These are phyloP conservation scores for Penicillium janthinellum DNA, from an alignment of 2,329 filamentous ascomycete species.

Conservation along the genomic window DNA sequence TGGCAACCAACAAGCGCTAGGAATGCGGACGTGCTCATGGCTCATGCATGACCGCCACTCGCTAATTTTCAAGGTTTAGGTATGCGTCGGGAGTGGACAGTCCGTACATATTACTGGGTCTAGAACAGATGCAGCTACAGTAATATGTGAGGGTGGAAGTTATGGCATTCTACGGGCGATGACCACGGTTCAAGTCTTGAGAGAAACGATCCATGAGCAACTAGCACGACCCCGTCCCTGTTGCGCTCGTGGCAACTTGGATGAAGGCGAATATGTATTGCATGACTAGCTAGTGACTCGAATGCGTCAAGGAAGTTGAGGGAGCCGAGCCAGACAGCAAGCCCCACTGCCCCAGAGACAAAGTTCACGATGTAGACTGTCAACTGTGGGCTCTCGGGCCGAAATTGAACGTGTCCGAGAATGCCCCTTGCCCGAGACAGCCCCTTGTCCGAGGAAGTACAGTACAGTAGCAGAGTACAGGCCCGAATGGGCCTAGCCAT, in stretches of 20 bases:
- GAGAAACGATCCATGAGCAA: background rate
- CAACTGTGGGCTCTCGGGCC: slow-evolving; percentile 2
- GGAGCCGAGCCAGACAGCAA: background rate
- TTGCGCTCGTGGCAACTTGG: background rate
- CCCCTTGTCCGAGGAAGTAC: background rate
- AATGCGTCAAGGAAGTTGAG: background rate
- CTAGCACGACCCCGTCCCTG: background rate
- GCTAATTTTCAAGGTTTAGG: background rate
- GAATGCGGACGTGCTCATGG: background rate
- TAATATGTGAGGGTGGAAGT: background rate
- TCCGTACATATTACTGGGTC: background rate
- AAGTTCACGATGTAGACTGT: background rate
- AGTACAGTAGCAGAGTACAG: no score
- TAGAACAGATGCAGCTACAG: background rate
- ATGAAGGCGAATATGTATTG: background rate
- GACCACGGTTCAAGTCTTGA: no score
- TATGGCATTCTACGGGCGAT: background rate
- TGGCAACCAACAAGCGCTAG: background rate
- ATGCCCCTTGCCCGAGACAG: background rate
- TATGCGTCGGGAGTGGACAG: background rate
- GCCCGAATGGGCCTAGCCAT: slow-evolving; percentile 11
- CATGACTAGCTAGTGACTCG: background rate
- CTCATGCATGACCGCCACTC: background rate
- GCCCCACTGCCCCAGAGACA: background rate
- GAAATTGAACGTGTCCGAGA: slow-evolving; percentile 5